Evolutionary conservation across 2,329 filamentous ascomycete genomes (phyloP).

Genomic region (Pseudopithomyces maydicus): DNA sequence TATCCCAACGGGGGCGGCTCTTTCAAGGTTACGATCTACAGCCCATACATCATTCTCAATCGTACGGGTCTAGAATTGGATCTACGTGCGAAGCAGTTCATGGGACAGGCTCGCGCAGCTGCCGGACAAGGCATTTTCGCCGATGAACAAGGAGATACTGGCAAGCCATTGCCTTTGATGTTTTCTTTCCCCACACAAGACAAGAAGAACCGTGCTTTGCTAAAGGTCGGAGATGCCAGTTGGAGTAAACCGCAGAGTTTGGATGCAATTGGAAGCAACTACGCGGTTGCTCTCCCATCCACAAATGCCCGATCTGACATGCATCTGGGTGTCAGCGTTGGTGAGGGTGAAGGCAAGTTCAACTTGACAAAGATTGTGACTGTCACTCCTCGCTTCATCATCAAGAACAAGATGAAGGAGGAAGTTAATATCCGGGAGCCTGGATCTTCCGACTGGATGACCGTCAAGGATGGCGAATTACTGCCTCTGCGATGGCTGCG

Average conservation of each 20-base stretch:
- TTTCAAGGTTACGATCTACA: slow-evolving; percentile 94
- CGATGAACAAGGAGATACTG: slow-evolving; percentile 60
- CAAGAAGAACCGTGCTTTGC: slow-evolving; percentile 83
- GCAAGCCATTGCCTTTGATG: slow-evolving; percentile 90
- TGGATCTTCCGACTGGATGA: slow-evolving; percentile 84
- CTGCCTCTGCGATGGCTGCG: slow-evolving; percentile 90
- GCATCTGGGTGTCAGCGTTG: slow-evolving; percentile 85
- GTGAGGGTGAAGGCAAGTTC: slow-evolving; percentile 94
- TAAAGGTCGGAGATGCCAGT: slow-evolving; percentile 86
- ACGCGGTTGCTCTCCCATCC: slow-evolving; percentile 83
- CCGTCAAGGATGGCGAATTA: slow-evolving; percentile 76
- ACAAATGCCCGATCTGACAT: slow-evolving; percentile 76
- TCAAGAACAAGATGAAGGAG: slow-evolving; percentile 91
- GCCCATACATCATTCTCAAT: slow-evolving; percentile 92
- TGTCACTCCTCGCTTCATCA: slow-evolving; percentile 86
- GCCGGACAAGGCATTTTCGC: slow-evolving; percentile 77
- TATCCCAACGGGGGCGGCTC: slow-evolving; percentile 92
- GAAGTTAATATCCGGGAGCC: slow-evolving; percentile 90
- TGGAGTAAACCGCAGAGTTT: slow-evolving; percentile 99
- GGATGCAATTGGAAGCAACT: slow-evolving; percentile 92
- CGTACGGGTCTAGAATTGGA: slow-evolving; percentile 90
- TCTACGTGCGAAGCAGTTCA: slow-evolving; percentile 85
- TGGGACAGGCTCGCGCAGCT: slow-evolving; percentile 79
- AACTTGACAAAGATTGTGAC: slow-evolving; percentile 96
- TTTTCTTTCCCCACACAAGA: slow-evolving; percentile 92